Base-by-base conservation (phyloP, 139 green algal genomes). In the Zygnema cylindricum region DNA sequence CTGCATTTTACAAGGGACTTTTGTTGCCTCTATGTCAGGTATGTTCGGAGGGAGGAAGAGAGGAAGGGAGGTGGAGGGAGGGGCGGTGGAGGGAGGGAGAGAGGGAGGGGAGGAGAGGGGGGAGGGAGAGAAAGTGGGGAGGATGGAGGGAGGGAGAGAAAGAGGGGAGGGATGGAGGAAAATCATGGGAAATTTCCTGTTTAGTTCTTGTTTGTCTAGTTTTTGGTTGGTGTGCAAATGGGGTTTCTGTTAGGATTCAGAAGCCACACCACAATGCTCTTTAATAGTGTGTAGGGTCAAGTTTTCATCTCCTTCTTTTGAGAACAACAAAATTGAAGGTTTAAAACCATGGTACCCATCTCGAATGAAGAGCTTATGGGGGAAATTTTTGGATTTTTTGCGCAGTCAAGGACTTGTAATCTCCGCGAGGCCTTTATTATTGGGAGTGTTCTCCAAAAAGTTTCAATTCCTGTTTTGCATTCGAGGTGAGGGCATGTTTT, bases 381-480 rank as follows among this genome's bases (percentile, higher is more conserved):
- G 57, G 30, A 30, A 73, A 73, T 36, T 73, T 30, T 73, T n/a
- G 30, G 30, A 30, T n/a, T 73, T n/a, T n/a, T n/a, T 73, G 76
- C 88, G 85, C 85, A 83, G 54, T 82, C 43, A 25, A 32, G 86
- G 2, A 84, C 86, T 38, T 91, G 86, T 94, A 98, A 93, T 0
- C 88, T 99, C 76, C 86, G 97, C 7, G 97, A 99, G 92, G 97
- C 97, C 0, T 96, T 99, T 81, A 98, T 99, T 73, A 90, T 99
- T 83, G 94, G 93, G 42, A 94, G 90, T 1, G 93, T 98, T 16
- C 90, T 99, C 35, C 57, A 88, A 42, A 94, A 94, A 77, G 82
- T 94, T 0, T 98, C 95, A 36, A 94, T 99, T 69, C 97, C 96
- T 0, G 96, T 98, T 86, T 92, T 98, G 81, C 97, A 99, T 93